Base-by-base conservation (phyloP, 2,329 filamentous ascomycete species). In the Shiraia sp. region DNA sequence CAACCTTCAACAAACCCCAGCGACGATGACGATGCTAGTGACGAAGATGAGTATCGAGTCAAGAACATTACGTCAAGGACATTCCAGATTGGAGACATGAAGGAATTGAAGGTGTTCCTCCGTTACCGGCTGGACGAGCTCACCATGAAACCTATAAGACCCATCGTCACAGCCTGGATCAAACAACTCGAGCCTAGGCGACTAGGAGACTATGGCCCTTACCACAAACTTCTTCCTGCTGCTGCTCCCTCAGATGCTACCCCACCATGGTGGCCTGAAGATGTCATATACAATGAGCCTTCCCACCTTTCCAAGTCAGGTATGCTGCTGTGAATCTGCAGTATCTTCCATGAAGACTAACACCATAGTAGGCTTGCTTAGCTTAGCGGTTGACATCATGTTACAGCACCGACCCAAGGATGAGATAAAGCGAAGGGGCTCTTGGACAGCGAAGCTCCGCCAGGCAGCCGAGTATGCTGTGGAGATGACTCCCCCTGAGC, bases 121-220 rank as follows among this genome's bases (percentile, higher is more conserved):
- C 42, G 39, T 2, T 41, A 40, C 10, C 56, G 63, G 2, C 53
- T 66, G 17, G 52, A 55, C 14, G 62, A 66, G 35, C 52, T 66
- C 9, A 66, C 62, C 10, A 59, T 63, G 53, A 68, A 62, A 38
- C 61, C 63, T 1, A 32, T 66, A 15, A 57, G 61, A 5, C 49
- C 54, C 12, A 61, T 68, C 24, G 57, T 60, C n/a, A 64, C 61
- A 2, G 49, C 53, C 6, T 68, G 65, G 65, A 51, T 68, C 24
- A 63, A 60, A 40, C 46, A 53, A 14, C 40, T 62, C 6, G 57
- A 59, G 27, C 65, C 63, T 3, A 47, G 49, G 14, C 59, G 64
- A 4, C 47, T 56, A 25, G 45, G 53, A 9, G 31, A 36, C 6
- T 63, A 58, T 30, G 59, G 61, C 6, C 52, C 48, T 3, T 66